Evolutionary conservation across 1,284 basidiomycete species (phyloP), one percentile per base, ranked within the genome.

Genomic region (Moesziomyces globuligerus): DNA sequence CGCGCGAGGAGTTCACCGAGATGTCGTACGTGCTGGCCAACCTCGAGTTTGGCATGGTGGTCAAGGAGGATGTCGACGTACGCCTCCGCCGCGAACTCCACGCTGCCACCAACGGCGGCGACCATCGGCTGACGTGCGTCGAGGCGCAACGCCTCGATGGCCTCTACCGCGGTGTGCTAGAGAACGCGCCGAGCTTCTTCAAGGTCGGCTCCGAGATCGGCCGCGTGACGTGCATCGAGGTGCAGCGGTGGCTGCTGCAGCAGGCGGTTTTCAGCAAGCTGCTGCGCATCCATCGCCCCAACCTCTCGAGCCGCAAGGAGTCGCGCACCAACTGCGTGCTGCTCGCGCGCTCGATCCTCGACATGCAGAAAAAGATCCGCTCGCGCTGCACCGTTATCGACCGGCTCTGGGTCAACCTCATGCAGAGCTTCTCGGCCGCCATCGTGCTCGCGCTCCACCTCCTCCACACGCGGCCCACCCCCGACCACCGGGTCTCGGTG

Each of bases 211-310:
- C 71, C 20, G 72, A 76, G 45, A 59, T 62, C 24, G 64, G 62
- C 21, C 61, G 68, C 7, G 55, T 72, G 1, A 72, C 59, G 13
- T 64, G 67, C 46, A 52, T 73, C 45, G 76, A 79, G 53, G 72
- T 81, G 38, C 73, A 80, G 48, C 67, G 78, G 11, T 81, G 78
- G 76, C 50, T 80, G 28, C 65, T 81, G 24, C 75, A 79, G 59
- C 79, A 80, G 58, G 59, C 52, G 20, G 70, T 80, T 3, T 80
- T 81, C 49, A 73, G 74, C 68, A 75, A 76, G 57, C 67, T 81
- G 5, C 53, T 81, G 13, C 62, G 68, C 20, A 64, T 81, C 17
- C 79, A 81, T 40, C 72, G 79, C 17, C 68, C 69, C 15, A 66
- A 68, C 18, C 51, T 81, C 26, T 67, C 65, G 23, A 74, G 65